A percentile compares a stretch with the other conserved stretches of the same genome.
Conservation (phyloP, 768 basidiomycete species). For the Kockovaella imperatae region DNA sequence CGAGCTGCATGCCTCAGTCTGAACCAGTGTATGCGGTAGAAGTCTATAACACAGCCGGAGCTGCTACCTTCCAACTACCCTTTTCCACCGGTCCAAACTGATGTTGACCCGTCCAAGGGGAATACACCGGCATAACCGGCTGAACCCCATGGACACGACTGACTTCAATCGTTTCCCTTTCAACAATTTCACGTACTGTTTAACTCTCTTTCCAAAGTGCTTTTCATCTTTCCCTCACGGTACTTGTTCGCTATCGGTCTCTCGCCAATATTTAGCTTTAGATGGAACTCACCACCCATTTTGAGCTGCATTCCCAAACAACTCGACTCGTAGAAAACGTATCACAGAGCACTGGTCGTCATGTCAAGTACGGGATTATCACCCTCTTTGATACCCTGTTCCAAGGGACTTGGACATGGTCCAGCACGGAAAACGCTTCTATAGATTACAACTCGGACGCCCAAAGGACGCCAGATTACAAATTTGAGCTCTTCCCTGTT, state of each 20-base stretch:
- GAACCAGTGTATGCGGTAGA: constrained; percentile 52
- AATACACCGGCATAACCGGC: constrained; percentile 55
- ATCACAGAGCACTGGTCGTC: constrained; percentile 60
- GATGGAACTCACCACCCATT: constrained; percentile 76
- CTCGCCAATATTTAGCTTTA: constrained; percentile 75
- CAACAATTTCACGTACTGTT: constrained; percentile 75
- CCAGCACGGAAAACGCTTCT: constrained; percentile 65
- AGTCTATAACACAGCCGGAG: constrained; percentile 63
- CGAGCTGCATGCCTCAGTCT: constrained; percentile 61
- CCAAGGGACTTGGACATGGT: constrained; percentile 71
- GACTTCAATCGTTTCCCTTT: constrained; percentile 70
- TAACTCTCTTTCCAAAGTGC: constrained; percentile 73
- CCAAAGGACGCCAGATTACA: constrained; percentile 61
- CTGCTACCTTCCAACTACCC: constrained; percentile 57
- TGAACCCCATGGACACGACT: constrained; percentile 57
- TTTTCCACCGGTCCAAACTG: constrained; percentile 59
- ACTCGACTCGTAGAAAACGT: constrained; percentile 71
- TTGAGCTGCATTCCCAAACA: constrained; percentile 80
- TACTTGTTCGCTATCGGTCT: constrained; percentile 79
- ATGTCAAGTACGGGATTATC: constrained; percentile 54
- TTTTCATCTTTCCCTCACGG: constrained; percentile 77
- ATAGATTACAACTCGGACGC: constrained; percentile 69
- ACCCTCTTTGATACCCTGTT: constrained; percentile 58
- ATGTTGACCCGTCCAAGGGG: constrained; percentile 59
- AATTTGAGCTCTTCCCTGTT: constrained; percentile 78